phyloP scores from a whole-genome alignment of 2,329 filamentous ascomycete genomes.

The Diaporthe citri region DNA sequence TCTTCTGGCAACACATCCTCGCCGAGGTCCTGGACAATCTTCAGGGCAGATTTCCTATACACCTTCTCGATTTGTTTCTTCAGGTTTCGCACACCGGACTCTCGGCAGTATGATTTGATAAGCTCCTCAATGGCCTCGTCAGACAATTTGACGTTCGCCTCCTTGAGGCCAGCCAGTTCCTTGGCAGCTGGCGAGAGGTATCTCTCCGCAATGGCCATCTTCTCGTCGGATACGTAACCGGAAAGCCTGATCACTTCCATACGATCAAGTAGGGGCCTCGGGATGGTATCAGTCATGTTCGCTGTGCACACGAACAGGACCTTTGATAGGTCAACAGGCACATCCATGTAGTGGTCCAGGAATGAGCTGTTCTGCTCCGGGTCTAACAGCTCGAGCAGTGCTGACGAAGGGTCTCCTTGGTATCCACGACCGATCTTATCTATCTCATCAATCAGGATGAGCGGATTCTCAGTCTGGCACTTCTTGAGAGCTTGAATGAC shows the following conservation, averaged over 20 bases:
- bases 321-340: constrained; percentile 96
- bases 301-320: constrained; percentile 98
- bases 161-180: constrained; percentile 89
- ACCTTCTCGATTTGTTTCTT: constrained; percentile 99
- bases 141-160: constrained; percentile 89
- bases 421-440: constrained; percentile 98
- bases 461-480: constrained; percentile 97
- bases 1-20: constrained; percentile 86
- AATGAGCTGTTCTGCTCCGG: constrained; percentile 98
- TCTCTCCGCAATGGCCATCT: constrained; percentile 96
- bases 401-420: constrained; percentile 95
- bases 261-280: constrained; percentile 89
- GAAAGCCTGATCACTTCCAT: constrained; percentile 99
- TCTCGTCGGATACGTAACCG: constrained; percentile 97
- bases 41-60: constrained; percentile 95
- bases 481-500: constrained; percentile 99
- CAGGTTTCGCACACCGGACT: constrained; percentile 95
- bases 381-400: constrained; percentile 91
- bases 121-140: constrained; percentile 93
- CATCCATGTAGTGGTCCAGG: constrained; percentile 98
- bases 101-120: constrained; percentile 98
- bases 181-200: constrained; percentile 96
- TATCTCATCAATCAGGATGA: constrained; percentile 96
- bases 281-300: constrained; percentile 99
- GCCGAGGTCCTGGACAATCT: constrained; percentile 95